Base-by-base conservation (phyloP, 345 rosid genomes). In the Acer yangbiense region DNA sequence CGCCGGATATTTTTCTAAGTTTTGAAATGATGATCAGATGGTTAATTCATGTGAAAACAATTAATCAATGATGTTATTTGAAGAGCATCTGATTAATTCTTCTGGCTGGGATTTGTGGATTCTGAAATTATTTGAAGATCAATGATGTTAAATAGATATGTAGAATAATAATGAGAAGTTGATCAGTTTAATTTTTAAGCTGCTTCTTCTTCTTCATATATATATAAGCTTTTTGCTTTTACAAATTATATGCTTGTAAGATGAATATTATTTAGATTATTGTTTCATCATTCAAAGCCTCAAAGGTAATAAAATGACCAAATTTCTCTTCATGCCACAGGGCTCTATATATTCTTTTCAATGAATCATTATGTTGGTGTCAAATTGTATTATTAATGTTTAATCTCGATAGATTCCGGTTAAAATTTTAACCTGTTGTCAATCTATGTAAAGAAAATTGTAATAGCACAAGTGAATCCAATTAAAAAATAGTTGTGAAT, bases 1-100 rank as follows among this genome's bases (percentile, higher is more conserved):
- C 89, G 89, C 87, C 81, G 61, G 35, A 11, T 52, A 62, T 67
- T 43, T 70, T 25, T 21, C 6, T 23, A n/a, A 21, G n/a, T 21
- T 20, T 3, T 7, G n/a, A 35, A 64, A 21, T 35, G 4, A 68
- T 32, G 4, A 68, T 32, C 57, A 25, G 3, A 11, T n/a, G 32
- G 18, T 10, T 18, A 21, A 66, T 4, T 35, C 5, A 35, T 55
- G 12, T 48, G 71, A 46, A 35, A 64, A 62, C 68, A 35, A 35
- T 35, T 18, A 78, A 71, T 43, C 76, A 61, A 66, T 48, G 70
- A n/a, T n/a, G n/a, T n/a, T n/a, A n/a, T n/a, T n/a, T n/a, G 76
- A 77, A 41, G 25, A 14, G 12, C 6, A 12, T 70, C 48, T 75
- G 12, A 52, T 21, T 17, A 39, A 10, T 41, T 25, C 35, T 46